phyloP scores from a whole-genome alignment of 352 stramenopile genomes.

The Phytophthora rubi region DNA sequence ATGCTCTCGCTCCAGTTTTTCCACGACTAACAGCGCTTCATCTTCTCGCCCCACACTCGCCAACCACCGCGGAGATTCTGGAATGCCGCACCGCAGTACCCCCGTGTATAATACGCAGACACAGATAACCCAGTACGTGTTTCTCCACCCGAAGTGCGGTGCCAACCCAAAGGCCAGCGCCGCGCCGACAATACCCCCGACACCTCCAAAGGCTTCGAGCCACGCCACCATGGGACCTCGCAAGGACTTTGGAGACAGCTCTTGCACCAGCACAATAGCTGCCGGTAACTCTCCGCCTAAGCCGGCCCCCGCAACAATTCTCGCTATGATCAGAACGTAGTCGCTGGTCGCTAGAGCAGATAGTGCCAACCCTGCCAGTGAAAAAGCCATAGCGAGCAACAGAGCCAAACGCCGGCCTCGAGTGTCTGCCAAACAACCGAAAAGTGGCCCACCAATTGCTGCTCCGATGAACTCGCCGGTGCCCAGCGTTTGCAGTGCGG shows the following conservation, averaged over 20 bases:
- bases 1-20: not conserved
- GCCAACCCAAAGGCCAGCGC: slow-evolving; percentile 28
- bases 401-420: not conserved
- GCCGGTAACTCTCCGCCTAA: slow-evolving; percentile 44
- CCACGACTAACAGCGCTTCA: slow-evolving; percentile 21
- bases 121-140: slow-evolving; percentile 25
- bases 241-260: slow-evolving; percentile 43
- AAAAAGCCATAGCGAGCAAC: slow-evolving; percentile 33
- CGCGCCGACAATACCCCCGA: slow-evolving; percentile 33
- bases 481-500: slow-evolving; percentile 32
- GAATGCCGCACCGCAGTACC: slow-evolving; percentile 23
- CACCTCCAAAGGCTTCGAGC: slow-evolving; percentile 34
- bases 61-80: slow-evolving; percentile 46
- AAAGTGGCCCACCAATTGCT: slow-evolving; percentile 34
- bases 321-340: slow-evolving; percentile 29
- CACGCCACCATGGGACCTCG: slow-evolving; percentile 33
- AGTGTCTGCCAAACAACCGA: slow-evolving; percentile 13
- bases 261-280: slow-evolving; percentile 41
- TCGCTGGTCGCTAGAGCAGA: slow-evolving; percentile 30
- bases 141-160: slow-evolving; percentile 32
- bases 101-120: slow-evolving; percentile 24
- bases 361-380: slow-evolving; percentile 29
- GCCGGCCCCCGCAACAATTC: slow-evolving; percentile 19
- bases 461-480: slow-evolving; percentile 24
- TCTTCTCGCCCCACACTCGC: slow-evolving; percentile 26